Conservation (phyloP, 2,329 filamentous ascomycete genomes). For the Alternaria arborescens region DNA sequence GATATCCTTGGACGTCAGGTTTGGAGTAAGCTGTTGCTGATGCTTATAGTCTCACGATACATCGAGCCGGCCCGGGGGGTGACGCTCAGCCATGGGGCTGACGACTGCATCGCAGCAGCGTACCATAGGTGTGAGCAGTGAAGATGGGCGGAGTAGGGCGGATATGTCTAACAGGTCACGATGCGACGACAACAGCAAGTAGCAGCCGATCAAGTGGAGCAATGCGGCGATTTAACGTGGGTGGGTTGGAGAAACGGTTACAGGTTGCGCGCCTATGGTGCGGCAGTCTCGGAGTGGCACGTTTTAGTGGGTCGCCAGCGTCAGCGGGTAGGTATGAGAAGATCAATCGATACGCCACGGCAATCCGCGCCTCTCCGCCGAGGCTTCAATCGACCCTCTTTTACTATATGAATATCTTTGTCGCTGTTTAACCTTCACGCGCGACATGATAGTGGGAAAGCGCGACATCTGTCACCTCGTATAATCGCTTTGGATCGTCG, state of each 20-base stretch:
- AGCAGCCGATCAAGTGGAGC: neutral
- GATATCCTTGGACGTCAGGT: neutral
- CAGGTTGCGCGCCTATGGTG: constrained; percentile 1
- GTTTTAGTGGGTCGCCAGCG: constrained; percentile 14
- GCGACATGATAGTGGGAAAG: constrained; percentile 1
- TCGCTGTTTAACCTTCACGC: constrained; percentile 3
- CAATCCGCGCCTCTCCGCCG: constrained; percentile 7
- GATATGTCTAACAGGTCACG: constrained; percentile 3
- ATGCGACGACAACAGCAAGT: neutral
- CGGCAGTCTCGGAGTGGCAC: constrained; percentile 5
- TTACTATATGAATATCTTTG: neutral
- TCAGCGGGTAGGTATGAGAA: constrained; percentile 9
- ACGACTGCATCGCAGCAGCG: neutral
- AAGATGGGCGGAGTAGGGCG: neutral
- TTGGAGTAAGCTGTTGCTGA: neutral
- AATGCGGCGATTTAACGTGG: neutral
- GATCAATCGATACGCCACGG: constrained; percentile 14
- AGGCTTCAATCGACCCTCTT: neutral
- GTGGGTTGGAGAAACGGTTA: neutral
- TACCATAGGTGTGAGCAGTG: neutral
- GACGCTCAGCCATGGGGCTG: constrained; percentile 5
- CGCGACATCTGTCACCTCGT: neutral
- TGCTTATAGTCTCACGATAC: neutral
- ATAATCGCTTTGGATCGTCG: neutral
- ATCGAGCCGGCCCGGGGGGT: neutral